Evolutionary conservation across 176 grass and related monocot species (phyloP).

Genomic region (Cenchrus americanus): DNA sequence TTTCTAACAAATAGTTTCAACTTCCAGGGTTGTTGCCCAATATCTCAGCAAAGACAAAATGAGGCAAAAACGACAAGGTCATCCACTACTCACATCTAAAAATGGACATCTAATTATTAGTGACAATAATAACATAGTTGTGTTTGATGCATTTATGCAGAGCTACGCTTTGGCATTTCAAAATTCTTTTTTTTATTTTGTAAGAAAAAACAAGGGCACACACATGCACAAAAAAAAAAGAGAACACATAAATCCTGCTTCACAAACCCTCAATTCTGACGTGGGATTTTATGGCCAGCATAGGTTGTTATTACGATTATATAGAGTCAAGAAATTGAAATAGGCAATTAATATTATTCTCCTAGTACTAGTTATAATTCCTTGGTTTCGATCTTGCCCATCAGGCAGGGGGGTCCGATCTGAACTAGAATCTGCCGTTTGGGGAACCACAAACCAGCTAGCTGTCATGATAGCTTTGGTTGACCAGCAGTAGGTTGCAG

Average conservation of each 20-base stretch:
- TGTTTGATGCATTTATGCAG: background rate
- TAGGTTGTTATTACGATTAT: background rate
- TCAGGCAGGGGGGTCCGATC: background rate
- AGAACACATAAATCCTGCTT: background rate
- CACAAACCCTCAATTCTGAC: background rate
- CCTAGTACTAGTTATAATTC: background rate
- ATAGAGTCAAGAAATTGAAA: background rate
- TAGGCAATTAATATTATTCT: background rate
- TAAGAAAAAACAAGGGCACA: background rate
- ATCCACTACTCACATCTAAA: background rate
- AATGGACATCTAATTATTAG: background rate
- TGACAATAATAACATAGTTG: background rate
- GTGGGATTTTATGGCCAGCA: too few species aligned
- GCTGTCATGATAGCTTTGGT: background rate
- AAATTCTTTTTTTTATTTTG: background rate
- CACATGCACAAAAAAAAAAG: background rate
- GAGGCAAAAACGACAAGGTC: slow-evolving; percentile 14
- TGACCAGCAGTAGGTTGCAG: background rate
- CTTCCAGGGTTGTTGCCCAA: slow-evolving; percentile 4
- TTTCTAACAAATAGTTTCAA: background rate
- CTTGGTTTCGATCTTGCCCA: background rate
- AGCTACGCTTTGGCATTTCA: background rate
- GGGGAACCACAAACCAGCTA: background rate
- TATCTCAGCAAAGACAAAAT: background rate
- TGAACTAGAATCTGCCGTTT: background rate